phyloP scores from a whole-genome alignment of 805 yeast genomes.

The Schwanniomyces vanrijiae region DNA sequence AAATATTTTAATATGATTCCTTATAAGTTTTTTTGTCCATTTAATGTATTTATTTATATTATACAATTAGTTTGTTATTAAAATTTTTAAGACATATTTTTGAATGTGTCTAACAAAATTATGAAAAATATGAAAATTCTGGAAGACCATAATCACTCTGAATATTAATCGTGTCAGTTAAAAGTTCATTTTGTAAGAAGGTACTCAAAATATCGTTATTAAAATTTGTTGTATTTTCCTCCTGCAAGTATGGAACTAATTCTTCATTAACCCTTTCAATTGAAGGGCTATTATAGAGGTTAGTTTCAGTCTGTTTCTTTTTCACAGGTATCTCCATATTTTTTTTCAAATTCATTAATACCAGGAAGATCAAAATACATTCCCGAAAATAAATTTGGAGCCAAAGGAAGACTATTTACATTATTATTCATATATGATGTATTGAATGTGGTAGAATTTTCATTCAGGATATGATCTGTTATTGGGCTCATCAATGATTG shows the following conservation, averaged over 20 bases:
- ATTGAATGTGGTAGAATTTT: not conserved
- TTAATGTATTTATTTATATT: too few relatives aligned
- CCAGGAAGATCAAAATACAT: not conserved
- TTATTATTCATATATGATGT: not conserved
- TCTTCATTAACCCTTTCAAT: too few relatives aligned
- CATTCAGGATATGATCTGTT: not conserved
- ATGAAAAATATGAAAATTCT: not conserved
- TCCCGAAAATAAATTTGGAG: not conserved
- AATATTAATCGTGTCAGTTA: not conserved
- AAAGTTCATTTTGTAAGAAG: not conserved
- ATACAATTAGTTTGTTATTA: too few relatives aligned
- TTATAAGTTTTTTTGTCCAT: too few relatives aligned
- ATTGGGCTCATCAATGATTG: not conserved
- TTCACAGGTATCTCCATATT: not conserved
- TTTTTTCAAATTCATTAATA: not conserved
- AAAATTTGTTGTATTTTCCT: not conserved
- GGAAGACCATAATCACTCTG: not conserved
- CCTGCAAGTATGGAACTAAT: not conserved
- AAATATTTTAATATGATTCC: too few relatives aligned
- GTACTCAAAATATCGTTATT: not conserved
- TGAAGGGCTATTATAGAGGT: too few relatives aligned
- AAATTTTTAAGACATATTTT: too few relatives aligned
- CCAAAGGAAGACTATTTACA: not conserved
- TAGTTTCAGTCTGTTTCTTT: not conserved
- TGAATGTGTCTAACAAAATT: too few relatives aligned